Evolutionary conservation across 1,139 yeast species (phyloP).

Genomic region (Yamadazyma aaseri): DNA sequence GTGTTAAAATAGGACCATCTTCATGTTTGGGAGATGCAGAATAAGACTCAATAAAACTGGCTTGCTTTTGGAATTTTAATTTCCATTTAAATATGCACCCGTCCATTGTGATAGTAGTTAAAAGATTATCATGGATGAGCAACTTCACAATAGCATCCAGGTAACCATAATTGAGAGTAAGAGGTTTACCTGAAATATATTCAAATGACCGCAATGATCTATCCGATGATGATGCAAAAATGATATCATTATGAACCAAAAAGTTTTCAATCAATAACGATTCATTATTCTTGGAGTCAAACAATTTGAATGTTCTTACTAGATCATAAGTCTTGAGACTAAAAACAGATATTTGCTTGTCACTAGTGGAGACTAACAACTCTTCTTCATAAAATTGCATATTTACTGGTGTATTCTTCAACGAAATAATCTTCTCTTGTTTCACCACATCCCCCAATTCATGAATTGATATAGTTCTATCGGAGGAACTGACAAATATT

Average conservation of each 20-base stretch:
- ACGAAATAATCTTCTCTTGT: constrained; percentile 47
- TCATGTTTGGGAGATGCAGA: constrained; percentile 13
- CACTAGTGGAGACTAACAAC: constrained; percentile 52
- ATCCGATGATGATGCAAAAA: constrained; percentile 53
- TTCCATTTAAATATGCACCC: constrained; percentile 57
- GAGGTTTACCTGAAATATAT: constrained; percentile 42
- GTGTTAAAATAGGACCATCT: constrained; percentile 9
- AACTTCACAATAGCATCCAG: constrained; percentile 55
- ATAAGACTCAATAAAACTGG: neutral
- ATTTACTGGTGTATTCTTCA: constrained; percentile 48
- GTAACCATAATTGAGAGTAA: constrained; percentile 64
- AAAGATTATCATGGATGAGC: constrained; percentile 19
- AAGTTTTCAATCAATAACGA: constrained; percentile 45
- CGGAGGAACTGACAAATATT: constrained; percentile 56
- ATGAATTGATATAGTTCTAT: constrained; percentile 57
- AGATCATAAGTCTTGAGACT: constrained; percentile 35
- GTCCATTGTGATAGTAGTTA: constrained; percentile 47
- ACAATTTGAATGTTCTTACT: constrained; percentile 39
- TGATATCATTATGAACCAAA: constrained; percentile 21
- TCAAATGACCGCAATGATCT: constrained; percentile 55
- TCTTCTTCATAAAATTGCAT: constrained; percentile 33
- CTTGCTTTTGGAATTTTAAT: constrained; percentile 11
- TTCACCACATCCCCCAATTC: constrained; percentile 23
- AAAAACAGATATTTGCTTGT: constrained; percentile 45
- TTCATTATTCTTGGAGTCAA: constrained; percentile 33